Conservation (phyloP, 2,329 filamentous ascomycete genomes). For the Pseudogymnoascus sp. region DNA sequence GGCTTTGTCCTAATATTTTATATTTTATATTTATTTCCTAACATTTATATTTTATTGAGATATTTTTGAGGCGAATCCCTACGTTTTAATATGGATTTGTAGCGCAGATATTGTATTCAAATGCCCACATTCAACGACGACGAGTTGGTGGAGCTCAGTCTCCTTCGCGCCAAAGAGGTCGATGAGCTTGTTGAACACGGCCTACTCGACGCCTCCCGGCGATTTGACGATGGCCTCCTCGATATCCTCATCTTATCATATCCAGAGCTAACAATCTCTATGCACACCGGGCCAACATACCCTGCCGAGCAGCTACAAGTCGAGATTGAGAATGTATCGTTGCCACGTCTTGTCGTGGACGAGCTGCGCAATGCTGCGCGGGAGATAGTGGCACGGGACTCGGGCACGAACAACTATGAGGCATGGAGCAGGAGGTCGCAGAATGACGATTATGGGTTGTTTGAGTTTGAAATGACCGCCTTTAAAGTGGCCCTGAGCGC, state of each 20-base stretch:
- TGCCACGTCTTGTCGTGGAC: conserved; percentile 18
- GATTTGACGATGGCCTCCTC: conserved; percentile 14
- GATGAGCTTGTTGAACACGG: conserved; percentile 15
- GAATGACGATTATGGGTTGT: conserved; percentile 11
- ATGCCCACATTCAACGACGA: conserved; percentile 16
- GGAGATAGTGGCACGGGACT: conserved; percentile 13
- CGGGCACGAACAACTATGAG: conserved; percentile 14
- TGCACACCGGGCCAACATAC: conserved; percentile 19
- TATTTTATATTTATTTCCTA: too few species aligned
- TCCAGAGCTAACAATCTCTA: conserved; percentile 17
- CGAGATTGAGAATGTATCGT: conserved; percentile 17
- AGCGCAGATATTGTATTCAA: not conserved
- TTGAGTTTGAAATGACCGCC: conserved; percentile 15
- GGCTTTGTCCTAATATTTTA: not conserved
- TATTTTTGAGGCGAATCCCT: not conserved
- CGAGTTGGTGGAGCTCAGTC: conserved; percentile 17
- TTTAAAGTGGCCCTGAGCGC: conserved; percentile 14
- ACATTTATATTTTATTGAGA: not conserved
- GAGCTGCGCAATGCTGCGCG: conserved; percentile 12
- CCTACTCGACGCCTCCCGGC: conserved; percentile 9
- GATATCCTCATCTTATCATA: conserved; percentile 16
- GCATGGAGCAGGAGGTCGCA: conserved; percentile 12
- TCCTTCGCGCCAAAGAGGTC: conserved; percentile 18
- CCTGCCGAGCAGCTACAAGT: conserved; percentile 17
- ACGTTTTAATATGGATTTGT: not conserved